phyloP scores from a whole-genome alignment of 306 rosid genomes.

The Pyrus communis region DNA sequence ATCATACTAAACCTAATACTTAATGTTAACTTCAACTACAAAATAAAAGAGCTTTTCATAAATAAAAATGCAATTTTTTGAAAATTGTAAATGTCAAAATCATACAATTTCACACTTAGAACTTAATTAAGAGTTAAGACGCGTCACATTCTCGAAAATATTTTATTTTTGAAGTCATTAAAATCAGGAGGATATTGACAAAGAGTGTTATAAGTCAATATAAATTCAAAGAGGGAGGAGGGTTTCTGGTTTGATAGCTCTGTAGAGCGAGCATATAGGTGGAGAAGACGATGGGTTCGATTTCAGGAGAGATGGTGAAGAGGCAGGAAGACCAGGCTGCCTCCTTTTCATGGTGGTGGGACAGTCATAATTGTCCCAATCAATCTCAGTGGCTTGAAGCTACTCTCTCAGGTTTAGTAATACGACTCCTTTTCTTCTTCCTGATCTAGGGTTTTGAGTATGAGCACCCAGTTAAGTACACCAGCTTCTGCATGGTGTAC shows the following conservation, averaged over 20 bases:
- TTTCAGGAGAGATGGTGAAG: not conserved
- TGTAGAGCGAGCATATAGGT: not conserved
- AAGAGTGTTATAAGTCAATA: not conserved
- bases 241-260: not conserved
- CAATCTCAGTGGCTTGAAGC: slow-evolving; percentile 35
- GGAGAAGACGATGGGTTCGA: not conserved
- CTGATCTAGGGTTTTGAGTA: not conserved
- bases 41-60: too few relatives aligned
- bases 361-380: slow-evolving; percentile 19
- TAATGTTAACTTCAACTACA: too few relatives aligned
- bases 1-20: not conserved
- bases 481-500: not conserved
- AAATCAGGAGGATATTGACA: not conserved
- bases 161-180: not conserved
- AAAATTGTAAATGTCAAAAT: not conserved
- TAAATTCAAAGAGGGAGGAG: not conserved
- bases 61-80: too few relatives aligned
- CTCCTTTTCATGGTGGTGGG: slow-evolving; percentile 27
- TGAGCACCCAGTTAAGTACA: not conserved
- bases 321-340: not conserved
- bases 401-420: slow-evolving; percentile 28
- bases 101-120: not conserved
- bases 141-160: not conserved
- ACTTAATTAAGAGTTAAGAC: not conserved
- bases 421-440: not conserved